phyloP scores from a whole-genome alignment of 129 eudicot species.

The Saposhnikovia divaricata region DNA sequence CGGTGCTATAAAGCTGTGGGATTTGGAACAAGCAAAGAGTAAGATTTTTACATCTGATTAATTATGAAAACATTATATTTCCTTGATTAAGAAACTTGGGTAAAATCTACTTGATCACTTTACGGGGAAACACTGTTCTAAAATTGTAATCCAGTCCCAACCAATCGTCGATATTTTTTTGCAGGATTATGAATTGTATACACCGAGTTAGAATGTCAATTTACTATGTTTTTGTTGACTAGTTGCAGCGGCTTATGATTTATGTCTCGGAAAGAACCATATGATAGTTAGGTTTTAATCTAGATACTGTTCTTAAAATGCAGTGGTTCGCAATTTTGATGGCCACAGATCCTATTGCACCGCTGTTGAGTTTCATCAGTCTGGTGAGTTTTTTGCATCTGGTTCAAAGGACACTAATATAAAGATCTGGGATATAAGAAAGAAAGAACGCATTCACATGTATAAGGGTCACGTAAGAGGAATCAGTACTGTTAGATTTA shows the following conservation, averaged over 20 bases:
- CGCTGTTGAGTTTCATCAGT: conserved; percentile 80
- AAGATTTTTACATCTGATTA: conserved; percentile 20
- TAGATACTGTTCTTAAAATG: conserved; percentile 36
- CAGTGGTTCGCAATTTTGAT: conserved; percentile 74
- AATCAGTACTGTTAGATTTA: conserved; percentile 70
- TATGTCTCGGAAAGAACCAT: background rate
- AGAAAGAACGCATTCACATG: conserved; percentile 87
- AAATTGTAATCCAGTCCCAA: background rate
- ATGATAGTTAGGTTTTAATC: conserved; percentile 17
- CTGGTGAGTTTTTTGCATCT: conserved; percentile 94
- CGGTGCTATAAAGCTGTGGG: conserved; percentile 80
- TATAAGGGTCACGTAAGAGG: conserved; percentile 85
- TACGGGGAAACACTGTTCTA: background rate
- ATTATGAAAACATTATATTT: background rate
- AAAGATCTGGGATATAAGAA: conserved; percentile 91
- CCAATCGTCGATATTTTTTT: background rate
- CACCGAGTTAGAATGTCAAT: background rate
- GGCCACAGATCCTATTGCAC: conserved; percentile 88
- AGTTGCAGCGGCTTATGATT: background rate
- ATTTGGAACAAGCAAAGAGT: conserved; percentile 83
- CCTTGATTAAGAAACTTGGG: background rate
- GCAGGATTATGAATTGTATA: background rate
- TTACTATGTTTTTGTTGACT: background rate
- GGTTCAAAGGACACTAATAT: conserved; percentile 89
- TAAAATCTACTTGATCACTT: background rate